These are phyloP conservation scores for Auriculariales sp. DNA, from an alignment of 768 basidiomycete species.

Conservation along the genomic window DNA sequence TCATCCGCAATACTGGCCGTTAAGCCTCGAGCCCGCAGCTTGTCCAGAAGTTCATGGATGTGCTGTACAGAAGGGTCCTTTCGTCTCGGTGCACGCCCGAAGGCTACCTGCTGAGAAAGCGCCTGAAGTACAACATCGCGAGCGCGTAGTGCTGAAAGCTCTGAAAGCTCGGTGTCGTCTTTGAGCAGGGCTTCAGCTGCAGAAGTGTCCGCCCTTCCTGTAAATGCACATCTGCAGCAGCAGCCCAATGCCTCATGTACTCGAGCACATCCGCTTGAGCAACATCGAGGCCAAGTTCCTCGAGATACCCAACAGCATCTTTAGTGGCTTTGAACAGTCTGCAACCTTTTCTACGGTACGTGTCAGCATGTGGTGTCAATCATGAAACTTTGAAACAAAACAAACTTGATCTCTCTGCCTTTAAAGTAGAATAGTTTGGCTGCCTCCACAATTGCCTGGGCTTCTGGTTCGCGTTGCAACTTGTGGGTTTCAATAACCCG, in stretches of 20 bases:
- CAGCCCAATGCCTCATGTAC: conserved; percentile 23
- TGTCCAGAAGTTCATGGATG: conserved; percentile 15
- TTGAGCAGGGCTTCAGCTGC: conserved; percentile 33
- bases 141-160: conserved; percentile 22
- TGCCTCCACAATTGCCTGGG: conserved; percentile 23
- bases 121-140: conserved; percentile 24
- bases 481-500: conserved; percentile 25
- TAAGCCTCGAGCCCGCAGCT: conserved; percentile 6
- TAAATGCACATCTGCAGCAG: conserved; percentile 41
- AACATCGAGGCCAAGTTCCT: conserved; percentile 35
- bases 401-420: conserved; percentile 21
- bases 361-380: neutral
- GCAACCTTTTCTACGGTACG: conserved; percentile 25
- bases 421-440: conserved; percentile 33
- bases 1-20: neutral
- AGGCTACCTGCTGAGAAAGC: conserved; percentile 32
- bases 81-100: conserved; percentile 16
- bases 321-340: conserved; percentile 35
- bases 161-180: conserved; percentile 17
- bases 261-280: conserved; percentile 32
- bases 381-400: conserved; percentile 3
- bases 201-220: conserved; percentile 28
- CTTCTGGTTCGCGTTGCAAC: conserved; percentile 19
- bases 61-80: neutral
- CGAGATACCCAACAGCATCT: conserved; percentile 40